Evolutionary conservation across 345 rosid species (phyloP).

Genomic region (Brassica cretica): DNA sequence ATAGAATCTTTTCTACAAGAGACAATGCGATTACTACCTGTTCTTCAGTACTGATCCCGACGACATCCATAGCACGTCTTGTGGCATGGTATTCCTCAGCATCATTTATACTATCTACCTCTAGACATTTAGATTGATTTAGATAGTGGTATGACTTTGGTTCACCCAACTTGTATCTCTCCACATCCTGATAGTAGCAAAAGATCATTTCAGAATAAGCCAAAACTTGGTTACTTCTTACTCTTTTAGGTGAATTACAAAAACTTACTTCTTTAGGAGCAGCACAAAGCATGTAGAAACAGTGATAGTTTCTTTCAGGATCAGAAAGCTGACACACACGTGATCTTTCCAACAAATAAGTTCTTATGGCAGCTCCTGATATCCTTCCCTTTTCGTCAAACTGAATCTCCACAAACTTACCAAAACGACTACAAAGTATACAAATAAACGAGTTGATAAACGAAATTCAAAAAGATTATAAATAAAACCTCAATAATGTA

Average conservation of each 20-base stretch:
- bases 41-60: constrained; percentile 82
- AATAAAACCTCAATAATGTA: neutral
- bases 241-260: constrained; percentile 11
- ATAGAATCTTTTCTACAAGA: constrained; percentile 4
- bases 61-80: constrained; percentile 91
- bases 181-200: constrained; percentile 56
- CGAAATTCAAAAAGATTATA: neutral
- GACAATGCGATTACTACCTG: constrained; percentile 56
- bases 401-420: constrained; percentile 99
- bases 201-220: constrained; percentile 5
- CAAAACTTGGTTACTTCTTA: neutral
- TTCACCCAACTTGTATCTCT: constrained; percentile 67
- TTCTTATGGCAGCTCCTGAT: constrained; percentile 99
- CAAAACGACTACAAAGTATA: constrained; percentile 76
- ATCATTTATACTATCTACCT: constrained; percentile 85
- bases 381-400: constrained; percentile 84
- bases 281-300: constrained; percentile 99
- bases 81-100: constrained; percentile 83
- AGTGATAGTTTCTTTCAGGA: constrained; percentile 99
- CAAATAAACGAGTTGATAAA: constrained; percentile 7
- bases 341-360: constrained; percentile 96
- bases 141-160: constrained; percentile 89
- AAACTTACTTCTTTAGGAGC: constrained; percentile 86
- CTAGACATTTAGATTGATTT: constrained; percentile 87
- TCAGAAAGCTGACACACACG: constrained; percentile 99